Conservation (phyloP, 768 basidiomycete species). For the Panellus pusillus region DNA sequence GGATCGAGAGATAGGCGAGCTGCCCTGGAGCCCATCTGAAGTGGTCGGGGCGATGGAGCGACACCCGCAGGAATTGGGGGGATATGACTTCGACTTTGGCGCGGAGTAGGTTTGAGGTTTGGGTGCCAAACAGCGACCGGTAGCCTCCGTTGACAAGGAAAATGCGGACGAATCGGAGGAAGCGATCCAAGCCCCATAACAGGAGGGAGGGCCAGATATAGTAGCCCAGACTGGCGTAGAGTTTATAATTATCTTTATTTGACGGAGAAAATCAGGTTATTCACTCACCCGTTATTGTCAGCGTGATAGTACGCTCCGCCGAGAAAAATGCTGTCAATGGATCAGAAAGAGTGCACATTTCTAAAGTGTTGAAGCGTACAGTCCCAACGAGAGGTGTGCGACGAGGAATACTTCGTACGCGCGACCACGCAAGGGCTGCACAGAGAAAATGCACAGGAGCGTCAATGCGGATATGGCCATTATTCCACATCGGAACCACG, state of each 20-base stretch:
- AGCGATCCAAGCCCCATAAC: conserved; percentile 49
- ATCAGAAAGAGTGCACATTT: background rate
- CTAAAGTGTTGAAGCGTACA: conserved; percentile 26
- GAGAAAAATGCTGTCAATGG: conserved; percentile 1
- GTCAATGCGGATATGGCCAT: conserved; percentile 40
- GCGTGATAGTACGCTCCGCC: conserved; percentile 13
- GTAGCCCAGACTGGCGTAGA: conserved; percentile 11
- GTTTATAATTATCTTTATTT: background rate
- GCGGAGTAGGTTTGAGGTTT: background rate
- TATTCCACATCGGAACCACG: conserved; percentile 37
- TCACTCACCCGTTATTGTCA: conserved; percentile 4
- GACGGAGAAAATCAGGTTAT: background rate
- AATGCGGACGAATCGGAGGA: conserved; percentile 38
- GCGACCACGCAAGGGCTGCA: conserved; percentile 46
- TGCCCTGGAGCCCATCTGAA: conserved; percentile 52
- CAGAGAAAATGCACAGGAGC: conserved; percentile 45
- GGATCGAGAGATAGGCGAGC: conserved; percentile 45
- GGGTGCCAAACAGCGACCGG: conserved; percentile 7
- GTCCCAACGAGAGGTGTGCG: conserved; percentile 42
- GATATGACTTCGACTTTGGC: conserved; percentile 13
- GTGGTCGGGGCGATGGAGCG: conserved; percentile 38
- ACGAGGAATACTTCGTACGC: conserved; percentile 56
- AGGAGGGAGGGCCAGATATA: conserved; percentile 49
- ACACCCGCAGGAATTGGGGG: conserved; percentile 37
- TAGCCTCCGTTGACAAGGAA: conserved; percentile 23